Evolutionary conservation across 2,329 filamentous ascomycete genomes (phyloP).

Genomic region (Keithomyces neogunnii): DNA sequence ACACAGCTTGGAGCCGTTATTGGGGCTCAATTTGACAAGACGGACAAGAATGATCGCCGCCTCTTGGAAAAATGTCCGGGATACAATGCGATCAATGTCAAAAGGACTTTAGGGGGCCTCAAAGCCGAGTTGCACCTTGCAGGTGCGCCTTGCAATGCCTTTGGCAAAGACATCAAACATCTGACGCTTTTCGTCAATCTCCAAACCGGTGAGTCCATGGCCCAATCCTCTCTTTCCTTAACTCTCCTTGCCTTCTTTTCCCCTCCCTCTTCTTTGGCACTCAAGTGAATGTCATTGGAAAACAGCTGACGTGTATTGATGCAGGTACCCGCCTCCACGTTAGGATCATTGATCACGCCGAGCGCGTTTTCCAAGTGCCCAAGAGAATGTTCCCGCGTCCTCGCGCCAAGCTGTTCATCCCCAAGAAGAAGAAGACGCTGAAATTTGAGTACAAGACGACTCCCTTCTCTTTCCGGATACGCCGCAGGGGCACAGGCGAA

Average conservation of each 20-base stretch:
- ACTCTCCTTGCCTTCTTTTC: not conserved
- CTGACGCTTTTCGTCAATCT: constrained; percentile 23
- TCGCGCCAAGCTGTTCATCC: constrained; percentile 9
- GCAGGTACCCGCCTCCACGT: constrained; percentile 54
- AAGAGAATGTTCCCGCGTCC: constrained; percentile 56
- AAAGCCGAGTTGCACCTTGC: constrained; percentile 62
- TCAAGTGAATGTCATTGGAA: not conserved
- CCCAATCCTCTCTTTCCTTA: not conserved
- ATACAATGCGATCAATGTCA: constrained; percentile 55
- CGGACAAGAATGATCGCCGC: not conserved
- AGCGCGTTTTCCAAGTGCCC: constrained; percentile 63
- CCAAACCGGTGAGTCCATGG: constrained; percentile 17
- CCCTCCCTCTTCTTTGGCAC: not conserved
- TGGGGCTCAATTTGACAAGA: not conserved
- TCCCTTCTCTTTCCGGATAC: constrained; percentile 58
- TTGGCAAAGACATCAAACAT: constrained; percentile 38
- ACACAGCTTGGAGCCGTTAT: not conserved
- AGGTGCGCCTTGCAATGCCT: constrained; percentile 64
- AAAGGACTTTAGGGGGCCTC: constrained; percentile 42
- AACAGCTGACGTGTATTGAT: not conserved
- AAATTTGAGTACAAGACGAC: constrained; percentile 26
- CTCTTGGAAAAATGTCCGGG: constrained; percentile 45
- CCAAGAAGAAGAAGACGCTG: constrained; percentile 28
- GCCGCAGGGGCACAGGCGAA: constrained; percentile 21
- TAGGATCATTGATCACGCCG: constrained; percentile 57